Evolutionary conservation across 1,139 yeast genomes (phyloP), one percentile per base, ranked within the genome.

Genomic region (Debaryomyces coudertii): DNA sequence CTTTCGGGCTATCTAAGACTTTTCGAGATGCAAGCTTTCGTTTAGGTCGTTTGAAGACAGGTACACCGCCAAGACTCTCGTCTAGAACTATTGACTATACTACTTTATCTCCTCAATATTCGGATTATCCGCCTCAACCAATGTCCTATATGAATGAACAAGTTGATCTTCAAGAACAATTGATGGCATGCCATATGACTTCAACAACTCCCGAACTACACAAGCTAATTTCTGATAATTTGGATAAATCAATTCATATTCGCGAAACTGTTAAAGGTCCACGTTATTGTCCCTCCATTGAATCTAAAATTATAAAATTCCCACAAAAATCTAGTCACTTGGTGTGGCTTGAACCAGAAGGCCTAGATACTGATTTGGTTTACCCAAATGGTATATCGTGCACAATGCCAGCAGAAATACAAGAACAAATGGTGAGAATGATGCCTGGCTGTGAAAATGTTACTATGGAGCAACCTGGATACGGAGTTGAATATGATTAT

Each of bases 341-440:
- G 47, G 83, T 95, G 5, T 95, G 99, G 99, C 73, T 95, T 6
- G 99, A 95, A 63, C 98, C 98, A 0, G 99, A 95, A 62, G 99
- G 99, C 0, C 69, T 90, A 18, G 86, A 88, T 57, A 80, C 95
- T 0, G 87, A 90, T 58, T 71, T 89, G 23, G 86, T 93, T 3
- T 95, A 95, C 60, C 99, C 99, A 0, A 93, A 93, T 59, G 99
- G 99, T 12, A 90, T 95, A 22, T 88, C 96, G 3, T 88, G 93
- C 58, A 90, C 99, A 0, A 87, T 95, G 96, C 99, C 99, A 0
- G 93, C 83, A 30, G 98, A 93, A 15, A 85, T 93, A 24, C 99
- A 95, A 65, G 77, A 77, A 29, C 73, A 79, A 52, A 79, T 92
- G 76, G 80, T 95, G 43, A 73, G 75, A 48, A 70, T 90, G 69